phyloP scores from a whole-genome alignment of 2,329 filamentous ascomycete species.

The Fusarium sp. region DNA sequence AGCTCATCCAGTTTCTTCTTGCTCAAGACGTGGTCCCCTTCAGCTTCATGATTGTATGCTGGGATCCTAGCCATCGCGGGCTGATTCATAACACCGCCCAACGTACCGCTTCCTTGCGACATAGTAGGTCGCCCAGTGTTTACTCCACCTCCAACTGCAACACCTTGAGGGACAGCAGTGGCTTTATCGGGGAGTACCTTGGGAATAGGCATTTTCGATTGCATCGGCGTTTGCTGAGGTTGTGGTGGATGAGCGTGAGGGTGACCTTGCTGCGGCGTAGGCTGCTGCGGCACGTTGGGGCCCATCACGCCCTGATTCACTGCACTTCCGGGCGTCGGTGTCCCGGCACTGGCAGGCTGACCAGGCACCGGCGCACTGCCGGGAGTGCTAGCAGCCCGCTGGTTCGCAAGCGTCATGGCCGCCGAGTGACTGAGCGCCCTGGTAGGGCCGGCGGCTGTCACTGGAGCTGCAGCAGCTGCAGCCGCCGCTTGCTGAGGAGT shows the following conservation, averaged over 20 bases:
- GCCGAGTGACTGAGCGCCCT: slow-evolving; percentile 65
- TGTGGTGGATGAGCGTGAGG: slow-evolving; percentile 66
- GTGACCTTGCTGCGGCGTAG: slow-evolving; percentile 58
- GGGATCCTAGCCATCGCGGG: slow-evolving; percentile 88
- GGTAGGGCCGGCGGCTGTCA: slow-evolving; percentile 56
- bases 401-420: slow-evolving; percentile 66
- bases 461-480: slow-evolving; percentile 56
- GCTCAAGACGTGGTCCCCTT: slow-evolving; percentile 93
- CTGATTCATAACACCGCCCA: slow-evolving; percentile 88
- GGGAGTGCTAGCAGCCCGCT: slow-evolving; percentile 56
- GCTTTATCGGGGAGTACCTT: slow-evolving; percentile 81
- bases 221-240: slow-evolving; percentile 58
- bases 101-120: slow-evolving; percentile 81
- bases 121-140: slow-evolving; percentile 84
- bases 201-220: slow-evolving; percentile 83
- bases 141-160: slow-evolving; percentile 76
- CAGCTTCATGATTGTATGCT: slow-evolving; percentile 88
- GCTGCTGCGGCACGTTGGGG: slow-evolving; percentile 50
- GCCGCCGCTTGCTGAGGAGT: slow-evolving; percentile 67
- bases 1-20: slow-evolving; percentile 98
- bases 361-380: slow-evolving; percentile 50
- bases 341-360: slow-evolving; percentile 51
- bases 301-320: slow-evolving; percentile 54
- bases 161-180: slow-evolving; percentile 80
- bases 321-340: slow-evolving; percentile 50